Conservation (phyloP, 2,329 filamentous ascomycete species). For the Penicillium glabrum region DNA sequence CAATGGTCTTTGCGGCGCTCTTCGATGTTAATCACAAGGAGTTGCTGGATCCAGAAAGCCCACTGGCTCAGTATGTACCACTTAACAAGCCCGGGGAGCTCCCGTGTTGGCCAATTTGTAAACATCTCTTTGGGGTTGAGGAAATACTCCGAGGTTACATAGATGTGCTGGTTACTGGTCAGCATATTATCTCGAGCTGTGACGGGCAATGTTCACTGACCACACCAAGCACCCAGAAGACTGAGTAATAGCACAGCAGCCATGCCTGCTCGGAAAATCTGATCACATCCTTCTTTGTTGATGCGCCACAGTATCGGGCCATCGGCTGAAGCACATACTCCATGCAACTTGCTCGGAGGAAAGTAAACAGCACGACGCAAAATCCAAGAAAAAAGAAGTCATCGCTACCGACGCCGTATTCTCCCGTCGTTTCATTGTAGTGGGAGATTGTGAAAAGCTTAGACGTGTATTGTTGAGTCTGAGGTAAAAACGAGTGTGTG, state of each 20-base stretch:
- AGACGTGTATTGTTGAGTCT: background rate
- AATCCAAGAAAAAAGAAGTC: background rate
- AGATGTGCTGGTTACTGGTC: background rate
- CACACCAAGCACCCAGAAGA: background rate
- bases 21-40: background rate
- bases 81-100: background rate
- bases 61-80: background rate
- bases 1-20: background rate
- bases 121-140: background rate
- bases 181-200: background rate
- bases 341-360: background rate
- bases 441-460: background rate
- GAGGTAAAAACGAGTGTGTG: background rate
- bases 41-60: background rate
- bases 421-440: background rate
- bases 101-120: background rate
- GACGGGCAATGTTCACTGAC: background rate
- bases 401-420: background rate
- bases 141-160: background rate
- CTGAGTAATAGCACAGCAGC: background rate
- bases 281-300: background rate
- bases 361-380: background rate
- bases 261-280: background rate
- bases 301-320: background rate
- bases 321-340: background rate